Base-by-base conservation (phyloP, 2,329 filamentous ascomycete species). In the Apiospora koreana region DNA sequence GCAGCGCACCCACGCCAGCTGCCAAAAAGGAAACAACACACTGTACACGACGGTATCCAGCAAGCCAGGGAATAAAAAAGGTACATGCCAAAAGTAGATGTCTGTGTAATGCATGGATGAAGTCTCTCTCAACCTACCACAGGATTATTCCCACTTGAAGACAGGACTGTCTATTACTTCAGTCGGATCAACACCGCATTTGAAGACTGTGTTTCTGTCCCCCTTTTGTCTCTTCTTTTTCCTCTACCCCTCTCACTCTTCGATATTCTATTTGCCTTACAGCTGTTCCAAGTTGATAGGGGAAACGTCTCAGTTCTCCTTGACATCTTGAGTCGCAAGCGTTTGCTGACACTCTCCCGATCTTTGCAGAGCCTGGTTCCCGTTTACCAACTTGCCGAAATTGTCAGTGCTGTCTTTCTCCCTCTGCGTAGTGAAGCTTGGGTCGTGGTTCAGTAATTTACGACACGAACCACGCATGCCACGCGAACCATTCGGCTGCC, bases 401-500 rank as follows among this genome's bases (percentile, higher is more conserved):
- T 45, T 69, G 58, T 58, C 62, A 67, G 54, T 71, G 58, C 43
- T 48, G 31, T 48, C 41, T 21, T 46, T 67, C 31, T 41, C 65
- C 43, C 25, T 41, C 54, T 64, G 28, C 41, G n/a, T 67, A 42
- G 6, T 28, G 65, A 67, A 23, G 42, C 68, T 68, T 71, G 70
- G 75, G 70, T 72, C 73, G 69, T 75, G 73, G 73, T 73, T 76
- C 75, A 73, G 70, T 77, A 75, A 76, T 71, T 70, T 74, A 74
- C 71, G 73, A 77, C 72, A 75, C 75, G 74, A 76, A 76, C 74
- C 73, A 76, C 73, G 70, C 73, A 71, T 72, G 70, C 75, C 73
- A 74, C 76, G 74, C 77, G 77, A 79, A 78, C 77, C 70, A 69
- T 78, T 73, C 66, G 45, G 66, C 80, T 79, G 80, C 77, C 76